Percentiles rank a stretch among this genome's conserved stretches.
Conservation (phyloP, 768 basidiomycete species). For the Trichaptum fuscoviolaceum region DNA sequence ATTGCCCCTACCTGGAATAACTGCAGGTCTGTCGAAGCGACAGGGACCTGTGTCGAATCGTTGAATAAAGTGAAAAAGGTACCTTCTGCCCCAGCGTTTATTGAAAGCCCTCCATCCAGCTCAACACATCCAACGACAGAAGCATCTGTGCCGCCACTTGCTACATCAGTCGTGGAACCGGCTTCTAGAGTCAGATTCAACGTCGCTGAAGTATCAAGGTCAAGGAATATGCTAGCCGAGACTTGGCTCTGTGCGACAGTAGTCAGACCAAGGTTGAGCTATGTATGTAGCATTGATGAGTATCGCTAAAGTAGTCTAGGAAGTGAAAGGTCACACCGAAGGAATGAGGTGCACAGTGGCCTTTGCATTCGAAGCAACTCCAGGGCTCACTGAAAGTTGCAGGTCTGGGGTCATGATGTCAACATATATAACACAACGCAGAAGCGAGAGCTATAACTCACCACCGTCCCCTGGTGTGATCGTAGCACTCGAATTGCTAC, state of each 20-base stretch:
- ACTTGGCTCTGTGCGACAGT: conserved; percentile 31
- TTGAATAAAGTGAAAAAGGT: conserved; percentile 20
- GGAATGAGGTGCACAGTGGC: conserved; percentile 47
- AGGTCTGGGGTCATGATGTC: conserved; percentile 24
- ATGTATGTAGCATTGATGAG: background rate
- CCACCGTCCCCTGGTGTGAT: background rate
- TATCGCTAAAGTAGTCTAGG: background rate
- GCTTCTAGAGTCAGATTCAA: background rate
- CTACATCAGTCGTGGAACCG: background rate
- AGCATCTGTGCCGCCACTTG: background rate
- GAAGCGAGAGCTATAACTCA: background rate
- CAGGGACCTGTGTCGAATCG: conserved; percentile 13
- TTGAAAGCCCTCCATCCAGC: conserved; percentile 17
- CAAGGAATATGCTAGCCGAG: conserved; percentile 36
- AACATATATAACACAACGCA: background rate
- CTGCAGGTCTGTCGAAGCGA: conserved; percentile 20
- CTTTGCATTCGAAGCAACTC: conserved; percentile 34
- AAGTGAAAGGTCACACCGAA: conserved; percentile 10
- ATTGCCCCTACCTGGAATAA: conserved; percentile 17
- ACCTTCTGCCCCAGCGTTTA: conserved; percentile 18
- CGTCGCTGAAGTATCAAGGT: conserved; percentile 10
- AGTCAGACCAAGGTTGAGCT: conserved; percentile 37
- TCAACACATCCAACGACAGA: conserved; percentile 16
- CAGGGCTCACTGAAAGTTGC: conserved; percentile 34
- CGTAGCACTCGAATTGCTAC: background rate